Base-by-base conservation (phyloP, 768 basidiomycete species). In the Serendipita sp. region DNA sequence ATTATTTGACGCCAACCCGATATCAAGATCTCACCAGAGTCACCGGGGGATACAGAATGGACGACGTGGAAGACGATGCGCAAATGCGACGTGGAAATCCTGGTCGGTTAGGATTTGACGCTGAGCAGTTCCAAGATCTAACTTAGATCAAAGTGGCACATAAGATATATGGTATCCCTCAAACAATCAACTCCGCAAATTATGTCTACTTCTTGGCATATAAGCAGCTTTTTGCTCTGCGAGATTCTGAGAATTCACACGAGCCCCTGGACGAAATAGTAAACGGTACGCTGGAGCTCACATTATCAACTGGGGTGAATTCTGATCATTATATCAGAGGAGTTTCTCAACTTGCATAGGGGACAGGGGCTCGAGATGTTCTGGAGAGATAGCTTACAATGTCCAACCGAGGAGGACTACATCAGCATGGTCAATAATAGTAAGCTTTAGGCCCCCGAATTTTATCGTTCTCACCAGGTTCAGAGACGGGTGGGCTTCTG, bases 171-270 rank as follows among this genome's bases (percentile, higher is more conserved):
- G 95, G 95, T 1, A 76, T 96, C 2, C 91, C 95, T 0, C 95
- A 97, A 72, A 96, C 95, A 0, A 93, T 99, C 76, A 99, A 99
- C 72, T 85, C 88, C 0, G 95, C 95, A 0, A 97, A 96, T 71
- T 98, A 97, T 68, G 91, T 93, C 34, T 97, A 95, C 72, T 99
- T 98, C 71, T 81, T 91, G 47, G 95, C 94, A 0, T 93, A 86
- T 72, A 81, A 91, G 68, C 89, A 95, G 68, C 80, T 97, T 0
- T 83, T 87, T 68, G 76, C 78, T 10, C 78, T 90, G 48, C 75
- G 82, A 18, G 70, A 65, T 15, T 35, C 48, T 28, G 3, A 23
- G 3, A 47, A n/a, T 52, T 66, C 44, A 75, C 73, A 70, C 32
- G 71, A 71, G 64, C 64, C 70, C 18, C 68, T 71, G 28, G 69